Evolutionary conservation across 1,284 basidiomycete species (phyloP), one percentile per base, ranked within the genome.

Genomic region (Ustilago shanxiensis): DNA sequence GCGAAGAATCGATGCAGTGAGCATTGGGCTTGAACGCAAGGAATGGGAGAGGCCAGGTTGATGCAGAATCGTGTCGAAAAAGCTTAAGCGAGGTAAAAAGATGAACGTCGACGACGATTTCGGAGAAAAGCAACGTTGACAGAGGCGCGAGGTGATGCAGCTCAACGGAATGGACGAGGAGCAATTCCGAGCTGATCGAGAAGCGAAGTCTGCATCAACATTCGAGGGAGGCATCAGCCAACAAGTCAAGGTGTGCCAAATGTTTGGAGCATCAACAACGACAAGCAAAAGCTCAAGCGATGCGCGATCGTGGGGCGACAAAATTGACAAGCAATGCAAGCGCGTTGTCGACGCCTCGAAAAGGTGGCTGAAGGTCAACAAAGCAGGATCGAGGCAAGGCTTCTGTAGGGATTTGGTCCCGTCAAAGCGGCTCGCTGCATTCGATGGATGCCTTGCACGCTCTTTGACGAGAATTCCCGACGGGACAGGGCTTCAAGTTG

Each of bases 51-150:
- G 49, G 35, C 18, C 44, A 52, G 28, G 59, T 63, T 63, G 68
- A 71, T 61, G 55, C 60, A 66, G 62, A 60, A 61, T 53, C 60
- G 20, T 55, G 52, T 14, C 50, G n/a, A 49, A 20, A 22, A 20
- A 55, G 60, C 54, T 6, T 60, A 69, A 69, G 60, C 66, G 66
- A 69, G 66, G 35, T 39, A 51, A 37, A 47, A 26, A 14, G 31
- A 26, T 24, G 41, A 29, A 18, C 11, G 51, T 44, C 45, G 44
- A 29, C 24, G 53, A 55, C 33, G 9, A 4, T 18, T 39, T 44
- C 20, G 54, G 24, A 31, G 37, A 56, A 45, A 44, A 18, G n/a
- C 29, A 51, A n/a, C n/a, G n/a, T 37, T 37, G 35, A 16, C 6
- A 14, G 53, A 49, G 26, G 26, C 26, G 22, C 26, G 26, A 49